Base-by-base conservation (phyloP, 192 early-diverging fungal species). In the Coemansia asiatica region DNA sequence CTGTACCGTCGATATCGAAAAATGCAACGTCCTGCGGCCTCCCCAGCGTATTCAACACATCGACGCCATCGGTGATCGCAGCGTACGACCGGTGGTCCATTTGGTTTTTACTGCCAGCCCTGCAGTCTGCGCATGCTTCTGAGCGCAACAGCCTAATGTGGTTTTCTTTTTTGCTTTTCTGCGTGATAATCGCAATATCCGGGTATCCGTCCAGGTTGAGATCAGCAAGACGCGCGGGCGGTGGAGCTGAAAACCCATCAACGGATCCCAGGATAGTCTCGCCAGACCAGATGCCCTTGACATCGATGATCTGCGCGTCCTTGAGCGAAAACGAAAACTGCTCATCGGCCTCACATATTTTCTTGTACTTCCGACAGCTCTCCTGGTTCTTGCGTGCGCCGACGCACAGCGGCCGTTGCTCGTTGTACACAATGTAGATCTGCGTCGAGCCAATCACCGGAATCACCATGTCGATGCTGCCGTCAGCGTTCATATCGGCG, bases 401-500 rank as follows among this genome's bases (percentile, higher is more conserved):
- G 4, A 82, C 66, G 62, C 94, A 96, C 9, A 93, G 69, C 1
- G 91, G 89, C 33, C 90, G 90, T 71, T 94, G 94, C 60, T 86
- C 72, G 69, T 95, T 95, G 72, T 94, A 91, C 6, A 87, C 74
- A 15, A 94, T 64, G 72, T 94, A 87, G 31, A 97, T 87, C 67
- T 82, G 71, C 61, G 92, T 88, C 22, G 63, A 64, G 21, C 57
- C 66, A 2, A 68, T 88, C 0, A 89, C 84, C 9, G 89, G 85
- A 31, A 94, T 89, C 4, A 96, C 82, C 64, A 94, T 84, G 71
- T 96, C 94, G 28, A 94, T 76, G 15, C 92, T 87, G 25, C 94
- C 94, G 79, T 94, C 92, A n/a, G 87, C 92, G 81, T 95, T 92
- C 86, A 97, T 91, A 63, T 98, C 95, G 21, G 91, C 92, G 84